Conservation (phyloP, 257 asterid species). For the Gentiana straminea region DNA sequence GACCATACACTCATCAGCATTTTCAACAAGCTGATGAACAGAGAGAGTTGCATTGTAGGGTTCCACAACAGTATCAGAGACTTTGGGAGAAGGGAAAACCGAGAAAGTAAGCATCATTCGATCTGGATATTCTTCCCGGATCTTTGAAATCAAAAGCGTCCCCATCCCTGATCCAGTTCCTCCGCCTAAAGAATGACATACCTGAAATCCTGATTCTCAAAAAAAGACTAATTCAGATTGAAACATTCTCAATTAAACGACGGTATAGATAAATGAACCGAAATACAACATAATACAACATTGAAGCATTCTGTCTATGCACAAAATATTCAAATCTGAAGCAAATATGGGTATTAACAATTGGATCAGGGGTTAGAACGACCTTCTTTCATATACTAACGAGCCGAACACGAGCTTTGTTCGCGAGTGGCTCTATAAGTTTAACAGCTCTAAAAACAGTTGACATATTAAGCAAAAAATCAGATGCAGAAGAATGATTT, state of each 20-base stretch:
- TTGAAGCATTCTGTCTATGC: not conserved
- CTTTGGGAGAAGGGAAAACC: constrained; percentile 10
- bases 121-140: constrained; percentile 6
- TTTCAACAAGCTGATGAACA: constrained; percentile 9
- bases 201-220: constrained; percentile 6
- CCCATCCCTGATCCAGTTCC: constrained; percentile 12
- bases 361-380: no score
- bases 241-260: not conserved
- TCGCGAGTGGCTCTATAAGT: no score
- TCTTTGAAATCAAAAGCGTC: constrained; percentile 4
- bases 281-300: not conserved
- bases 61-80: constrained; percentile 9
- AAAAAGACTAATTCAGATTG: not conserved
- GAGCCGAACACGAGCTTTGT: no score
- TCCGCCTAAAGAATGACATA: constrained; percentile 7
- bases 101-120: constrained; percentile 10
- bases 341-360: no score
- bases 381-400: no score
- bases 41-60: constrained; percentile 9
- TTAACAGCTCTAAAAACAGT: no score
- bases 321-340: not conserved
- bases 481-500: not conserved
- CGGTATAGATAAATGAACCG: not conserved
- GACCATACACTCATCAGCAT: constrained; percentile 10
- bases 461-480: no score